A percentile compares a stretch with the other conserved stretches of the same genome.
Conservation (phyloP, 2,329 filamentous ascomycete species). For the Aspergillus latus region DNA sequence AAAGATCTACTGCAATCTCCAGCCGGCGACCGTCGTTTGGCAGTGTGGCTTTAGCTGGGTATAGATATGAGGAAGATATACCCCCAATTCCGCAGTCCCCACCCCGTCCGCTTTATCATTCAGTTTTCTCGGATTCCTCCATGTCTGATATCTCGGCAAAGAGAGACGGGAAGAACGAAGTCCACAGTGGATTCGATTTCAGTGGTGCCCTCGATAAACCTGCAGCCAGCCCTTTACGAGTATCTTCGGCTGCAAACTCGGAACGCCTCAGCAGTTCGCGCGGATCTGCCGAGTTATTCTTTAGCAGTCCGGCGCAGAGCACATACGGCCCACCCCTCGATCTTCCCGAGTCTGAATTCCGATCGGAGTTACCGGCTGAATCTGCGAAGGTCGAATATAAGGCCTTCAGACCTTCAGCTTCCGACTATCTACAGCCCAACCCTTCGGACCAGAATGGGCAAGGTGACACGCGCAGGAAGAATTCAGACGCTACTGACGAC, state of each 20-base stretch:
- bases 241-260: constrained; percentile 22
- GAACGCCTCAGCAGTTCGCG: constrained; percentile 22
- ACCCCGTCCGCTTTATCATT: constrained; percentile 17
- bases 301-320: constrained; percentile 21
- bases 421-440: constrained; percentile 26
- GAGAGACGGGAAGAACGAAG: constrained; percentile 23
- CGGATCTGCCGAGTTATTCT: constrained; percentile 25
- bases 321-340: constrained; percentile 19
- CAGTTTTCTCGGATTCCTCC: constrained; percentile 27
- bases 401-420: constrained; percentile 20
- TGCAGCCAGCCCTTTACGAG: constrained; percentile 16
- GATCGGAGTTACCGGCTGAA: constrained; percentile 16
- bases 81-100: constrained; percentile 35
- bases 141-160: constrained; percentile 26
- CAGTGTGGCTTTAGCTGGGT: constrained; percentile 31
- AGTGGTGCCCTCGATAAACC: constrained; percentile 18
- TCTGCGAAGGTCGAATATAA: constrained; percentile 20
- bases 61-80: constrained; percentile 32
- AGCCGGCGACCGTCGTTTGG: constrained; percentile 34
- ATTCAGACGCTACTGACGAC: constrained; percentile 33
- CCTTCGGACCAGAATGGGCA: constrained; percentile 5
- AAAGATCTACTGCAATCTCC: constrained; percentile 34
- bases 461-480: constrained; percentile 22
- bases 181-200: constrained; percentile 34
- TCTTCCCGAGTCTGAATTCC: constrained; percentile 22